Evolutionary conservation across 1,284 basidiomycete species (phyloP).

Genomic region (Moesziomyces antarcticus): DNA sequence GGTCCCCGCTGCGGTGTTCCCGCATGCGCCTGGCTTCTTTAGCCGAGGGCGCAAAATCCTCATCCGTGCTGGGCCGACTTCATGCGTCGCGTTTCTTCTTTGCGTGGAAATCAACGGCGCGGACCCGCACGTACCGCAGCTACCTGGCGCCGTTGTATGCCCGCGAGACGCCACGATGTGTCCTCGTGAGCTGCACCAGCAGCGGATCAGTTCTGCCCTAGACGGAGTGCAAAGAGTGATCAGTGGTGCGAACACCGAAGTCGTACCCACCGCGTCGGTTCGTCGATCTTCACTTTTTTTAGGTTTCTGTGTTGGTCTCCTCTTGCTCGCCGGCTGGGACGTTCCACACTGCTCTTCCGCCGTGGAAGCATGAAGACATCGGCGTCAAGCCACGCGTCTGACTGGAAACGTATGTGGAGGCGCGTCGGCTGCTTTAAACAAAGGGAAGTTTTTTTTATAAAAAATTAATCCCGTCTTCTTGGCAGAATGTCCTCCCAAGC

Average conservation of each 20-base stretch:
- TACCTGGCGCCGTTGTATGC: too few species aligned
- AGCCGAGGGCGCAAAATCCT: slow-evolving; percentile 13
- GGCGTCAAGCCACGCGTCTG: slow-evolving; percentile 31
- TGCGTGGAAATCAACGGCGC: not conserved
- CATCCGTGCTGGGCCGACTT: slow-evolving; percentile 1
- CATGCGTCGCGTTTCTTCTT: slow-evolving; percentile 8
- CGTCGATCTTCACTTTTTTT: not conserved
- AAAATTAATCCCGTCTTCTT: too few species aligned
- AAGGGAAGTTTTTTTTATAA: too few species aligned
- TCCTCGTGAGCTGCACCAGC: not conserved
- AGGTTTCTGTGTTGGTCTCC: too few species aligned
- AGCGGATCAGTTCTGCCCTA: too few species aligned
- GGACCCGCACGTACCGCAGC: not conserved
- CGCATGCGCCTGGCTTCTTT: slow-evolving; percentile 6
- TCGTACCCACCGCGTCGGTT: too few species aligned
- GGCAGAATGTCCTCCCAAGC: too few species aligned
- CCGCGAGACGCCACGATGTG: too few species aligned
- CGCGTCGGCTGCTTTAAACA: slow-evolving; percentile 3
- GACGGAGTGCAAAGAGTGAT: too few species aligned
- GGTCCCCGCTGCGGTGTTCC: not conserved
- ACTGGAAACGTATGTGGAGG: slow-evolving; percentile 25
- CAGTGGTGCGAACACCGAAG: too few species aligned
- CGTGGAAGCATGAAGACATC: slow-evolving; percentile 2
- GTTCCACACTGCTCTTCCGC: slow-evolving; percentile 2
- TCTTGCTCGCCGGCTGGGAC: too few species aligned